phyloP scores from a whole-genome alignment of 768 basidiomycete species.

The Suillus subaureus region DNA sequence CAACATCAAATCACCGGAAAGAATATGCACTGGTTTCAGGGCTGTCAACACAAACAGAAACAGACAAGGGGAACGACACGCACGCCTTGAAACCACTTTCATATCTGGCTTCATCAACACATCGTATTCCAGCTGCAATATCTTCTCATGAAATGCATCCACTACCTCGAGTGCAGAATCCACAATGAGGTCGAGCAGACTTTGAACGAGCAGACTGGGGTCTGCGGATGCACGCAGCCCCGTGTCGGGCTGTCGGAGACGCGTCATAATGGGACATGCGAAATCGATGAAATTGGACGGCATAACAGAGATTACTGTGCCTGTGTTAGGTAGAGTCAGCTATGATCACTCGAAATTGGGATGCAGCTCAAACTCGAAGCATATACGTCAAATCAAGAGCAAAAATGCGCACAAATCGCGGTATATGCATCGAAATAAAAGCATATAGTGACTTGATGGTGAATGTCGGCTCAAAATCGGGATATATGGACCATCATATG shows the following conservation, averaged over 20 bases:
- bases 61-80: neutral
- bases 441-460: no score
- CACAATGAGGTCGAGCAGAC: constrained; percentile 70
- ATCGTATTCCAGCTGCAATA: constrained; percentile 60
- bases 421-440: no score
- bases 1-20: constrained; percentile 54
- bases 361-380: no score
- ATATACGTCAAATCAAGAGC: no score
- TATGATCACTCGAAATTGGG: neutral
- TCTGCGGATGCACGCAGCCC: constrained; percentile 61
- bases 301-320: constrained; percentile 66
- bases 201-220: constrained; percentile 20
- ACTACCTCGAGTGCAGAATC: constrained; percentile 69
- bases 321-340: constrained; percentile 29
- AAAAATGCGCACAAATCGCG: neutral
- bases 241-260: constrained; percentile 53
- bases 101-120: constrained; percentile 64
- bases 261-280: constrained; percentile 40
- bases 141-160: constrained; percentile 66
- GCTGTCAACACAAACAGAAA: neutral
- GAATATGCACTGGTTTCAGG: constrained; percentile 62
- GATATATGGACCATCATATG: no score
- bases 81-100: constrained; percentile 51
- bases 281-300: constrained; percentile 47
- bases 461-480: no score